Conservation (phyloP, 495 filamentous ascomycete species). For the Hypoxylon subgilvum region DNA sequence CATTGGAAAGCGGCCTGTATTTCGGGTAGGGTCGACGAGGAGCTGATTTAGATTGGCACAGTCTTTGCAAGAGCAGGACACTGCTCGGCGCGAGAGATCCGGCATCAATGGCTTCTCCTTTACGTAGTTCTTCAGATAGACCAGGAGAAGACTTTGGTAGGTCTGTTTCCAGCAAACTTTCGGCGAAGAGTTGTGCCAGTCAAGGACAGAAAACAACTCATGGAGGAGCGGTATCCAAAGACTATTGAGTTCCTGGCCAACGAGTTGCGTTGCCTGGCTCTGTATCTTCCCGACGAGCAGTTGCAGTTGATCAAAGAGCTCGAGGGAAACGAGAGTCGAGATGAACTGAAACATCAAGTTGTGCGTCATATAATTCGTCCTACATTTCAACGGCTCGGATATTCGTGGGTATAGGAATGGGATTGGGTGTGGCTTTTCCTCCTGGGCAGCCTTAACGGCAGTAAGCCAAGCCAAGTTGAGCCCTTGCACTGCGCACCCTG, state of each 20-base stretch:
- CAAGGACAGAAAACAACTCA: constrained; percentile 18
- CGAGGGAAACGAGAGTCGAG: neutral
- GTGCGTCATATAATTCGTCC: neutral
- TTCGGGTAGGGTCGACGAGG: constrained; percentile 9
- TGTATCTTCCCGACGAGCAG: constrained; percentile 23
- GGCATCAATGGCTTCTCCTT: constrained; percentile 10
- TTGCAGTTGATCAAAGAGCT: neutral
- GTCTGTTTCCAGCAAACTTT: constrained; percentile 18
- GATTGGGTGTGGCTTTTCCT: too few relatives aligned
- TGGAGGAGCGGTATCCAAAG: constrained; percentile 38
- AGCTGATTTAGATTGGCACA: constrained; percentile 17
- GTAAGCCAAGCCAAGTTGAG: neutral
- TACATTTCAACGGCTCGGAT: neutral
- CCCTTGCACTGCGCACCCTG: neutral
- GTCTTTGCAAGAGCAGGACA: constrained; percentile 13
- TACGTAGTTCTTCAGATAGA: constrained; percentile 24
- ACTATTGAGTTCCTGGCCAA: constrained; percentile 4
- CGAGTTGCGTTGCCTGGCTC: constrained; percentile 5
- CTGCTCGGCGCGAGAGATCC: neutral
- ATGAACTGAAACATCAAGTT: constrained; percentile 2
- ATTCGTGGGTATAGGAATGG: too few relatives aligned
- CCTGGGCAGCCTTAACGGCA: neutral
- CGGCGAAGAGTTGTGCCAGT: constrained; percentile 9
- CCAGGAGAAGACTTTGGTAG: constrained; percentile 21
- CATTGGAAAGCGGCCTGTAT: neutral